phyloP scores from a whole-genome alignment of 495 filamentous ascomycete genomes.

The Neurospora sp. region DNA sequence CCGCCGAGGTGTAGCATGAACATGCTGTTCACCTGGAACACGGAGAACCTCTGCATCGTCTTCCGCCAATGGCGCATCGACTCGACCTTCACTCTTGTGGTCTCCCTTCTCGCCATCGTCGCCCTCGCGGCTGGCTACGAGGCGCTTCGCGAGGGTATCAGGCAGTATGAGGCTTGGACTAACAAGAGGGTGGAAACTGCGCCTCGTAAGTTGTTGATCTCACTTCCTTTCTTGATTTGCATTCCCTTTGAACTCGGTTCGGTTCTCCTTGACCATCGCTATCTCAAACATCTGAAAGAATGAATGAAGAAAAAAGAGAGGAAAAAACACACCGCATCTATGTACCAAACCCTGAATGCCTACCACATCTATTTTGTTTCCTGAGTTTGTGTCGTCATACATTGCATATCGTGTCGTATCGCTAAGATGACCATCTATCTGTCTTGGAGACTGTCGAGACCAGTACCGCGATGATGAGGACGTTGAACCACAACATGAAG shows the following conservation, averaged over 20 bases:
- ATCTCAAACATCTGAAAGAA: background rate
- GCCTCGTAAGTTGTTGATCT: slow-evolving; percentile 42
- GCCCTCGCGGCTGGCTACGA: slow-evolving; percentile 85
- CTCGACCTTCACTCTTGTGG: slow-evolving; percentile 57
- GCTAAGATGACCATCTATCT: slow-evolving; percentile 7
- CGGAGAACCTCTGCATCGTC: slow-evolving; percentile 84
- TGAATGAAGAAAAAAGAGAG: no score
- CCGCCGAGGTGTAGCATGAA: slow-evolving; percentile 67
- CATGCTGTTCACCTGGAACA: slow-evolving; percentile 97
- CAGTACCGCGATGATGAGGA: background rate
- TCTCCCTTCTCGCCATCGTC: slow-evolving; percentile 74
- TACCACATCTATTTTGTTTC: background rate
- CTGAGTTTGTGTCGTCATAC: background rate
- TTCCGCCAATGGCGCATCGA: slow-evolving; percentile 84
- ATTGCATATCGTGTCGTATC: background rate
- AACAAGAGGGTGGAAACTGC: slow-evolving; percentile 39
- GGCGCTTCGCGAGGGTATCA: slow-evolving; percentile 61
- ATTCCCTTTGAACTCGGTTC: slow-evolving; percentile 1
- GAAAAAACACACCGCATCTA: background rate
- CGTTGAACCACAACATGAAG: slow-evolving; percentile 19
- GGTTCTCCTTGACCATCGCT: background rate
- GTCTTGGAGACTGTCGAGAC: background rate
- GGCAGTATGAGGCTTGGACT: slow-evolving; percentile 62
- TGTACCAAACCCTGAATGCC: background rate
- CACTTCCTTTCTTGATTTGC: background rate